Conservation (phyloP, 495 filamentous ascomycete genomes). For the Daldinia concentrica region DNA sequence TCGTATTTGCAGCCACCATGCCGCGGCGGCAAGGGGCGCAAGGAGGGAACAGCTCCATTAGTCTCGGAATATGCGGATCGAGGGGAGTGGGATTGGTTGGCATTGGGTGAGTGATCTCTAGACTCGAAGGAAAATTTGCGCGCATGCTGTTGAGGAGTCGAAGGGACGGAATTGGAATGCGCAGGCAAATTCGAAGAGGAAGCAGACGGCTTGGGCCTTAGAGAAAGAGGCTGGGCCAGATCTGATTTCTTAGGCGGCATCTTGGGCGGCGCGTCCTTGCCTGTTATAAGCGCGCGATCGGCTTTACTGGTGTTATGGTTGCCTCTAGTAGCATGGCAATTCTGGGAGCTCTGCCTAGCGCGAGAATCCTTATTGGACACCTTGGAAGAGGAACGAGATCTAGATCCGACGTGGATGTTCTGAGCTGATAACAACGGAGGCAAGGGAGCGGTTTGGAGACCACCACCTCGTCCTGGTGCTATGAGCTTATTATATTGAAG, state of each 20-base stretch:
- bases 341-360: constrained; percentile 54
- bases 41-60: constrained; percentile 73
- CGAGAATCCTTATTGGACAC: constrained; percentile 60
- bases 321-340: constrained; percentile 68
- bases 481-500: constrained; percentile 65
- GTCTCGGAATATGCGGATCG: constrained; percentile 91
- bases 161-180: constrained; percentile 92
- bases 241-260: constrained; percentile 60
- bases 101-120: constrained; percentile 84
- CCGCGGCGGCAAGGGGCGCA: constrained; percentile 62
- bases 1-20: constrained; percentile 82
- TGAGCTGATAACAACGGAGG: constrained; percentile 57
- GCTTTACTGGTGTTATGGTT: constrained; percentile 58
- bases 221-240: constrained; percentile 43
- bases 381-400: constrained; percentile 62
- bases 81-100: constrained; percentile 80
- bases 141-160: constrained; percentile 90
- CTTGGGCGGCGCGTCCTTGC: constrained; percentile 58
- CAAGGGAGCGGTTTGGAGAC: constrained; percentile 57
- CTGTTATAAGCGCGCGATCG: constrained; percentile 65
- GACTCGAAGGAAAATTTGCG: constrained; percentile 85
- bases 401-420: constrained; percentile 57
- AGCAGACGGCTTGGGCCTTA: constrained; percentile 49
- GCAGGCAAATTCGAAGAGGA: constrained; percentile 43
- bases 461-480: constrained; percentile 58